phyloP scores from a whole-genome alignment of 2,329 filamentous ascomycete species.

The Aquanectria penicillioides region DNA sequence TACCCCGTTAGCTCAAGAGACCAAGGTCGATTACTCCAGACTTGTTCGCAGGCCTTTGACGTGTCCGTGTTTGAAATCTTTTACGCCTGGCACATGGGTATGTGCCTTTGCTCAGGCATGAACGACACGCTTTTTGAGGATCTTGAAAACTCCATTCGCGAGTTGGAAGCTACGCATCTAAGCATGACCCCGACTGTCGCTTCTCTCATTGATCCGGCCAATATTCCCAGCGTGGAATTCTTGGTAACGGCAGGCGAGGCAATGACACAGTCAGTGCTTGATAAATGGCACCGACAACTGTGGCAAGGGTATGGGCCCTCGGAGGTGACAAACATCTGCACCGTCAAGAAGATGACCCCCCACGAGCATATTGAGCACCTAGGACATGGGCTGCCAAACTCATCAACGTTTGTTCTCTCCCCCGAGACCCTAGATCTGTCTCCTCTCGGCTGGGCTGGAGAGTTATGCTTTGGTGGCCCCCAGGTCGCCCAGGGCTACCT shows the following conservation, averaged over 20 bases:
- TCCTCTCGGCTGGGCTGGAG: conserved; percentile 78
- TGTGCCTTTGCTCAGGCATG: conserved; percentile 79
- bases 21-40: conserved; percentile 75
- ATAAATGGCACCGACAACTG: conserved; percentile 74
- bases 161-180: conserved; percentile 77
- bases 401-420: conserved; percentile 74
- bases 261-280: conserved; percentile 76
- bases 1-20: conserved; percentile 64
- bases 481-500: conserved; percentile 84
- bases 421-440: conserved; percentile 60
- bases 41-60: conserved; percentile 87
- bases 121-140: conserved; percentile 81
- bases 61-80: conserved; percentile 93
- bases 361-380: conserved; percentile 77
- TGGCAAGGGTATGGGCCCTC: conserved; percentile 87
- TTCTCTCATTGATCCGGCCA: conserved; percentile 73
- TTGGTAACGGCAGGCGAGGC: conserved; percentile 85
- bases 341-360: conserved; percentile 70
- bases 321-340: conserved; percentile 90
- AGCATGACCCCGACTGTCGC: conserved; percentile 89
- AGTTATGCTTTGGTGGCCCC: conserved; percentile 87
- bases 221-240: conserved; percentile 77
- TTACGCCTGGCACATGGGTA: conserved; percentile 81
- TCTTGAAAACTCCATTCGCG: conserved; percentile 73
- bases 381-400: conserved; percentile 79